Percentiles rank a stretch among this genome's conserved stretches.
These are phyloP conservation scores for Fusarium cyanostomum DNA, from an alignment of 2,329 filamentous ascomycete genomes.

Conservation along the genomic window DNA sequence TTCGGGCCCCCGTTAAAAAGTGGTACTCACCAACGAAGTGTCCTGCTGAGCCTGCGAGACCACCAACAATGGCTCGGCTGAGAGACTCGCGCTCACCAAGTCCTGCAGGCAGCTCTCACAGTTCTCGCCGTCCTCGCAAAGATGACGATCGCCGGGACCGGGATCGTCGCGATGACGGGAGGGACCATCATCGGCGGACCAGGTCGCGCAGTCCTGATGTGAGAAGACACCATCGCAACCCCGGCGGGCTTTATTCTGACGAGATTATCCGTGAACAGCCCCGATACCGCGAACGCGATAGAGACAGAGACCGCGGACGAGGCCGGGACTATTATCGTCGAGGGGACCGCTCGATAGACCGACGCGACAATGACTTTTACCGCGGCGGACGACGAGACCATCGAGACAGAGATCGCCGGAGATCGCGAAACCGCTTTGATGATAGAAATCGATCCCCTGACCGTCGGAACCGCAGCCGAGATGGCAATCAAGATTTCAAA, in stretches of 20 bases:
- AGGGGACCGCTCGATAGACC: slow-evolving; percentile 75
- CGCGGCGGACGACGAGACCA: slow-evolving; percentile 68
- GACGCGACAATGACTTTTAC: slow-evolving; percentile 72
- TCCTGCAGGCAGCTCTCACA: slow-evolving; percentile 86
- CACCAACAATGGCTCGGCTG: slow-evolving; percentile 67
- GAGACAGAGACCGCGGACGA: slow-evolving; percentile 61
- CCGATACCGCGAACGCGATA: slow-evolving; percentile 63
- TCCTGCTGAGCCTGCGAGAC: slow-evolving; percentile 55
- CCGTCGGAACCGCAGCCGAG: slow-evolving; percentile 69
- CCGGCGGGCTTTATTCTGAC: slow-evolving; percentile 52
- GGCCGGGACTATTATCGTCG: slow-evolving; percentile 69
- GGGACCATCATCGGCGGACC: slow-evolving; percentile 64
- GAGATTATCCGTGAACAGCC: slow-evolving; percentile 54
- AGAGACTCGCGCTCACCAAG: slow-evolving; percentile 87
- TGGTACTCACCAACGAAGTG: slow-evolving; percentile 53
- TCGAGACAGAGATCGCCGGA: slow-evolving; percentile 66
- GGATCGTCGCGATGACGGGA: slow-evolving; percentile 60
- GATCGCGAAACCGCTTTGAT: slow-evolving; percentile 68
- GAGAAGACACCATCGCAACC: slow-evolving; percentile 49
- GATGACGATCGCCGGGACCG: slow-evolving; percentile 67
- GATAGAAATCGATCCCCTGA: slow-evolving; percentile 68
- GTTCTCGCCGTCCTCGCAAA: slow-evolving; percentile 74
- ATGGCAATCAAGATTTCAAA: slow-evolving; percentile 70
- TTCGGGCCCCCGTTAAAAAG: slow-evolving; percentile 44
- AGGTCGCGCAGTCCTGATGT: slow-evolving; percentile 73